phyloP scores from a whole-genome alignment of 805 yeast genomes.

The Saccharomycopsis vini region DNA sequence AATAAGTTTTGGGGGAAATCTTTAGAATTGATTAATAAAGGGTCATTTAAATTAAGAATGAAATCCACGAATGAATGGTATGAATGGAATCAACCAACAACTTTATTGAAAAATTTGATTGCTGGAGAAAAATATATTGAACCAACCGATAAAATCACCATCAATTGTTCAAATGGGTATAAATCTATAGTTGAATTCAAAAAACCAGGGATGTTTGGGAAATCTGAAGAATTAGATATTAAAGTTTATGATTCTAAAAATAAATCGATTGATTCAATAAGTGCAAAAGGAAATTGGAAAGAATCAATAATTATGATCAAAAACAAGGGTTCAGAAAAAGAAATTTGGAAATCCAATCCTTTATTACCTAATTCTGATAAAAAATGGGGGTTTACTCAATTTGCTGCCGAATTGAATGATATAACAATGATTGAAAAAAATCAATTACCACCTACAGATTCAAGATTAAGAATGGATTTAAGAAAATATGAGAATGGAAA shows the following conservation, averaged over 20 bases:
- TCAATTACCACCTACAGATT: constrained; percentile 72
- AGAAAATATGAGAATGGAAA: constrained; percentile 60
- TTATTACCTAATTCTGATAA: constrained; percentile 47
- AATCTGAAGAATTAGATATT: constrained; percentile 63
- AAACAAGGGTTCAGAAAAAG: constrained; percentile 25
- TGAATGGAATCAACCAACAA: constrained; percentile 76
- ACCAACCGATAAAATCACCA: constrained; percentile 61
- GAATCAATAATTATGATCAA: constrained; percentile 40
- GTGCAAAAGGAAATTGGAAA: constrained; percentile 81
- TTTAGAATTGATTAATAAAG: constrained; percentile 71
- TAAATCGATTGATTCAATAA: constrained; percentile 19
- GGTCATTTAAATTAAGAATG: constrained; percentile 50
- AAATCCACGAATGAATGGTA: constrained; percentile 57
- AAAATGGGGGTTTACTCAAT: constrained; percentile 81
- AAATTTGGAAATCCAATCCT: constrained; percentile 65
- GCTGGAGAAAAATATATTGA: constrained; percentile 95
- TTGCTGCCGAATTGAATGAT: constrained; percentile 74
- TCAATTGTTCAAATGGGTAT: constrained; percentile 60
- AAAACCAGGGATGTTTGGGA: constrained; percentile 74
- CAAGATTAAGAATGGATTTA: constrained; percentile 85
- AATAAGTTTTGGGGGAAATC: constrained; percentile 96
- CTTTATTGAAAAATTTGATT: constrained; percentile 73
- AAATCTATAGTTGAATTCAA: constrained; percentile 69
- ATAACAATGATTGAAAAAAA: constrained; percentile 63
- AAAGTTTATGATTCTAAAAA: constrained; percentile 21